Conservation (phyloP, 441 rosid genomes). For the Rhodomyrtus psidioides region DNA sequence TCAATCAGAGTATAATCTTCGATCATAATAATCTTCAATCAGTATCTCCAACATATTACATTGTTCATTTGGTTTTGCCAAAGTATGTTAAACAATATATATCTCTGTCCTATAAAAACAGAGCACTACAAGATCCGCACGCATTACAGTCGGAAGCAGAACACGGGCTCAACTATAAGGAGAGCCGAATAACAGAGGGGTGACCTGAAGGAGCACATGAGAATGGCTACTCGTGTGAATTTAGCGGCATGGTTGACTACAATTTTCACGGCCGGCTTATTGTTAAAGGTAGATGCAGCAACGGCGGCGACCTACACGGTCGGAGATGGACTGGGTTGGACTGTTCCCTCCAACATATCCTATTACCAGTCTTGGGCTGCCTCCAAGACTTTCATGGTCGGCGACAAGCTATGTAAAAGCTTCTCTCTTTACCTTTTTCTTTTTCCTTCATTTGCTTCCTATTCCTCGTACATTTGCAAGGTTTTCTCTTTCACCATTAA, state of each 20-base stretch:
- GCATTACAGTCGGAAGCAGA: neutral
- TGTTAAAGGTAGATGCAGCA: neutral
- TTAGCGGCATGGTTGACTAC: neutral
- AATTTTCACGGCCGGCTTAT: accelerated
- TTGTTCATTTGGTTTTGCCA: neutral
- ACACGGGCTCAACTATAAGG: neutral
- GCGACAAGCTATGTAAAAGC: neutral
- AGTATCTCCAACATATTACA: neutral
- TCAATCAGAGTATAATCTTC: no score
- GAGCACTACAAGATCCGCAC: neutral
- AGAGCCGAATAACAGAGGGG: neutral
- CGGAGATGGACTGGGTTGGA: neutral
- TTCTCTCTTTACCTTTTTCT: neutral
- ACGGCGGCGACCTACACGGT: neutral
- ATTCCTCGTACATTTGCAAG: neutral
- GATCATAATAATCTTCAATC: no score
- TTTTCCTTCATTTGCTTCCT: neutral
- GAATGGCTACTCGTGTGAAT: neutral
- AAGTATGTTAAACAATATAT: neutral
- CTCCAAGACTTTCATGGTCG: neutral
- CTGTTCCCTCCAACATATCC: neutral
- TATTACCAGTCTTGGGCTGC: neutral
- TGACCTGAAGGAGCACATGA: neutral
- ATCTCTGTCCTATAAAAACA: neutral
- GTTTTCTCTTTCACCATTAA: neutral